Evolutionary conservation across 805 yeast species (phyloP), one percentile per base, ranked within the genome.

Genomic region (Pichia californica): DNA sequence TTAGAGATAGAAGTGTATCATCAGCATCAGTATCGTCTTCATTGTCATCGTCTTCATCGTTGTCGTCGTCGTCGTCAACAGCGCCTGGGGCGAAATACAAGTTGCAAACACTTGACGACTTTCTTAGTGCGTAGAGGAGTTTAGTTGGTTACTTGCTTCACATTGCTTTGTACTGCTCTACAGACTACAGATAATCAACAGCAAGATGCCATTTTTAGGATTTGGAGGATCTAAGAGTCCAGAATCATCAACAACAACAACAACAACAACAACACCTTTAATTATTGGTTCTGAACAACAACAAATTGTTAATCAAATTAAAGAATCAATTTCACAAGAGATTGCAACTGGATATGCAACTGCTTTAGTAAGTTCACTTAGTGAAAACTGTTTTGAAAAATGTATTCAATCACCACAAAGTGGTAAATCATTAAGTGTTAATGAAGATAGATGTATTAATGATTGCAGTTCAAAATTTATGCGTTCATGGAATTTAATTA

Each of bases 331-430:
- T 44, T 71, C 81, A 33, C 84, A 79, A 61, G 97, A 89, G 58
- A 69, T 89, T 49, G 96, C 96, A 2, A 76, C 87, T n/a, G 93
- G 89, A 16, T 86, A 88, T 63, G 96, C 95, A 29, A 82, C 91
- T 2, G 89, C 86, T 56, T 69, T 89, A 43, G 94, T 88, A 27
- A 83, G 81, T 66, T 83, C 86, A 55, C 75, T 87, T 59, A 82
- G 95, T 11, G 88, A 81, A 53, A 84, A 85, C 69, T 89, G 97
- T 63, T 89, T 84, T 62, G 83, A 82, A 38, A 77, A 79, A 61
- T 89, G 97, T 64, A 69, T 86, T 38, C 62, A 62, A 14, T 70
- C 69, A 34, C 95, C 95, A 34, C 95, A 95, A 15, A 77, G 78
- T n/a, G n/a, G n/a, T 31, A 55, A 72, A 18, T 51, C 67, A 13